Evolutionary conservation across 2,329 filamentous ascomycete species (phyloP).

Genomic region (Fusarium verticillioides): DNA sequence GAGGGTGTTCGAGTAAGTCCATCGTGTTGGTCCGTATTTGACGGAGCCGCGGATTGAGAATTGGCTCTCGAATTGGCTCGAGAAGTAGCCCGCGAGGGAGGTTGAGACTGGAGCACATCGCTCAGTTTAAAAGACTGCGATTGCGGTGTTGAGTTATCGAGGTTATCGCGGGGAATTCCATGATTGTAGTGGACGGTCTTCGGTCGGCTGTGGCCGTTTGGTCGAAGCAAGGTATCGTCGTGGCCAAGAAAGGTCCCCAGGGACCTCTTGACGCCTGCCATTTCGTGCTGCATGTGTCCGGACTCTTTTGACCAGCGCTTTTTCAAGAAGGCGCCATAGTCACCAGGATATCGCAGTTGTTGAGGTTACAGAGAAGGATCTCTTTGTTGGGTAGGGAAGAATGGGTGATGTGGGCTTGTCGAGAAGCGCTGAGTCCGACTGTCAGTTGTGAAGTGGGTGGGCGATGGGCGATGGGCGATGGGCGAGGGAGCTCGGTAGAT

Average conservation of each 20-base stretch:
- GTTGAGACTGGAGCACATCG: constrained; percentile 17
- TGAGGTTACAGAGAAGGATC: neutral
- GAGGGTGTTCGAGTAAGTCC: constrained; percentile 43
- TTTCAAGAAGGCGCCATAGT: constrained; percentile 31
- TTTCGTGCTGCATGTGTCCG: constrained; percentile 28
- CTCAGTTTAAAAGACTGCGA: constrained; percentile 15
- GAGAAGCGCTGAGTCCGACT: constrained; percentile 14
- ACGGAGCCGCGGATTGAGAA: constrained; percentile 26
- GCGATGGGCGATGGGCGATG: constrained; percentile 1
- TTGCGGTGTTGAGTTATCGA: constrained; percentile 31
- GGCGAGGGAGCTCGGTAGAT: constrained; percentile 12
- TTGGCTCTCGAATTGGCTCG: constrained; percentile 19
- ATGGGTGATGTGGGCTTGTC: constrained; percentile 6
- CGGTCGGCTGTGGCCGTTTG: constrained; percentile 28
- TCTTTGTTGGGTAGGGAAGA: neutral
- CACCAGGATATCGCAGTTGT: neutral
- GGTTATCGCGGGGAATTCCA: constrained; percentile 27
- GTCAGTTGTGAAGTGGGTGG: constrained; percentile 11
- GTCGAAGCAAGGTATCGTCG: constrained; percentile 37
- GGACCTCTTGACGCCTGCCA: constrained; percentile 56
- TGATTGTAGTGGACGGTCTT: constrained; percentile 15
- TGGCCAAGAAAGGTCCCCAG: constrained; percentile 50
- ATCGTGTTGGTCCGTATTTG: constrained; percentile 33
- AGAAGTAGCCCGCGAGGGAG: constrained; percentile 6
- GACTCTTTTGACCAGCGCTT: constrained; percentile 38